Evolutionary conservation across 2,329 filamentous ascomycete genomes (phyloP), one percentile per base, ranked within the genome.

Genomic region (Colletotrichum simmondsii): DNA sequence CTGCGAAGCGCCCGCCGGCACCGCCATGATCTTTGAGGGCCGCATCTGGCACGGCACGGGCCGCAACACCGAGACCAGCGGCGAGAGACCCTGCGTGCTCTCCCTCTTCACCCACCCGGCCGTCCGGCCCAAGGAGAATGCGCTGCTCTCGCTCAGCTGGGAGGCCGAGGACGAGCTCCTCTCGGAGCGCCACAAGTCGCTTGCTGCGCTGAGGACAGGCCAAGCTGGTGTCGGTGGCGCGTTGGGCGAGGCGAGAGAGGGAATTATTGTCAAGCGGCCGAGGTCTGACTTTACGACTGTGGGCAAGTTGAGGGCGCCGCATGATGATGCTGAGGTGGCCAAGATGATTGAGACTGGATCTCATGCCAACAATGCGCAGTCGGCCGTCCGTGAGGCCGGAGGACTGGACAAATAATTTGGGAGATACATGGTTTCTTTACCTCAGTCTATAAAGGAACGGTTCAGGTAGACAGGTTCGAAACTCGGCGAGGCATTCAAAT

Each of bases 21-120:
- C 59, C 59, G 59, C 59, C 28, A 19, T 58, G 26, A 58, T 58
- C 26, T 58, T 58, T 16, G 54, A 58, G 28, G 26, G 54, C 26
- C 54, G 26, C 54, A 58, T 32, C 54, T 58, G 26, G 54, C 54
- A 58, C 54, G 54, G 54, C 54, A 58, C 26, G 12, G 54, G 54
- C 54, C 22, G 26, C 22, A 58, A 32, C 54, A 58, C 54, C 26
- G 54, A 58, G 54, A 61, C 14, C 22, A 46, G 32, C 14, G 59
- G 59, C 35, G 59, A 49, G 59, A 22, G 59, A 22, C 35, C 59
- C 1, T 61, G 59, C 14, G 37, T 61, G 12, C 59, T 49, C 0
- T 46, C 32, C 37, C n/a, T 61, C n/a, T 61, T 61, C 59, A 42
- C 32, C 59, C 59, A 61, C 26, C 59, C 59, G 14, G 59, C 59